Evolutionary conservation across 2,329 filamentous ascomycete genomes (phyloP).

Genomic region (Alternaria burnsii): DNA sequence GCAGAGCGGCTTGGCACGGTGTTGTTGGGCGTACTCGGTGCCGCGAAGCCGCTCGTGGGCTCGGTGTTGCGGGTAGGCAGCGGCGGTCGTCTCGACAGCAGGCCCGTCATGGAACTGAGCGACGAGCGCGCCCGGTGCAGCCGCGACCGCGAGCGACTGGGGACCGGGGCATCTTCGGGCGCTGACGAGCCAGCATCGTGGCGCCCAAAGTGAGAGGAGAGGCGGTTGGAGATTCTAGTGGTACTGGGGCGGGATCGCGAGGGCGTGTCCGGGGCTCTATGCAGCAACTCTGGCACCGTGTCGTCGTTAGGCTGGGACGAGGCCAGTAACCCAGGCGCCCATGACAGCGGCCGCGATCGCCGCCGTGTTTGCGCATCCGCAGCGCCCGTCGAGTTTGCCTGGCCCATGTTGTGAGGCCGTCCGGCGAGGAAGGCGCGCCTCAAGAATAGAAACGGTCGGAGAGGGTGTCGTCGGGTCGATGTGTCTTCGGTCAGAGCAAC

Average conservation of each 20-base stretch:
- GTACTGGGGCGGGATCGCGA: conserved; percentile 35
- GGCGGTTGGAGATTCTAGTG: conserved; percentile 42
- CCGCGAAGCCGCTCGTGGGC: conserved; percentile 21
- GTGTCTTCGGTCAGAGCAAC: conserved; percentile 18
- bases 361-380: conserved; percentile 35
- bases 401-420: conserved; percentile 49
- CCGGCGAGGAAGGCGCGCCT: conserved; percentile 36
- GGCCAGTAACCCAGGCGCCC: conserved; percentile 40
- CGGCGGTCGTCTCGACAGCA: conserved; percentile 42
- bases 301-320: conserved; percentile 26
- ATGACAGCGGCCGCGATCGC: conserved; percentile 44
- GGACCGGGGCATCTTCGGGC: conserved; percentile 18
- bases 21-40: conserved; percentile 27
- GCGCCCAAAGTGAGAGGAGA: conserved; percentile 38
- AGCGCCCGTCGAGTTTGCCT: conserved; percentile 47
- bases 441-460: conserved; percentile 9
- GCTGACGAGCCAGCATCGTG: conserved; percentile 45
- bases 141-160: conserved; percentile 41
- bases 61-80: conserved; percentile 29
- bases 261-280: conserved; percentile 15
- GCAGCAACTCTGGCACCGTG: conserved; percentile 34
- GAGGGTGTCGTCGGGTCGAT: conserved; percentile 14
- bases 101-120: conserved; percentile 44
- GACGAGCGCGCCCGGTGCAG: conserved; percentile 49
- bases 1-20: conserved; percentile 28